Base-by-base conservation (phyloP, 202 grass and related monocot species). In the Setaria italica region DNA sequence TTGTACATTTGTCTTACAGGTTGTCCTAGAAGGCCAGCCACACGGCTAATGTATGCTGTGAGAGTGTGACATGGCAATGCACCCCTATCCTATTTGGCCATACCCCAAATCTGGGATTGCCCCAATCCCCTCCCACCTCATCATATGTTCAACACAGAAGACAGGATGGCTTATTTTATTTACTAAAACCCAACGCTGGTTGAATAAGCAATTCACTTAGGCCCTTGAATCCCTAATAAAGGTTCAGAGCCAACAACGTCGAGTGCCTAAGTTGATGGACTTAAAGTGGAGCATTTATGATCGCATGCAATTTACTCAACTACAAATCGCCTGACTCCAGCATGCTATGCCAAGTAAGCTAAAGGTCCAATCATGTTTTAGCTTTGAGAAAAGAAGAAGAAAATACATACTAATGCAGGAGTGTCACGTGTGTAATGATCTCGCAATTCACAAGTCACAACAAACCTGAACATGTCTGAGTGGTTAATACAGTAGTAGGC, bases 401-500 rank as follows among this genome's bases (percentile, higher is more conserved):
- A 11, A 4, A 25, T 25, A 25, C 8, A 64, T 59, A 74, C 19
- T 50, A 60, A 47, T 41, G 32, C 42, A 87, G 47, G 41, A 62
- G n/a, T 14, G 46, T 68, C 25, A 80, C 63, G 77, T 80, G 11
- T 7, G 29, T 71, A 58, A 63, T 57, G 72, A 63, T 65, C 50
- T 80, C 15, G 60, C 50, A 76, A 39, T 14, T 72, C 20, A 68
- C 25, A 57, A 25, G 11, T 21, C 16, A 46, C 47, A 39, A 89
- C 88, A 80, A 62, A 99, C 97, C 97, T 91, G 89, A 99, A 99
- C 58, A 91, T 84, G 78, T 91, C 79, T 11, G 76, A 80, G 89
- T 88, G 82, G 69, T 88, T 92, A 43, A 96, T 87, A 86, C 91
- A 96, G 81, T 95, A 96, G 85, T 92, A 99, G n/a, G 92, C 93